phyloP scores from a whole-genome alignment of 345 rosid species.

The Eucalyptus tenuipes region DNA sequence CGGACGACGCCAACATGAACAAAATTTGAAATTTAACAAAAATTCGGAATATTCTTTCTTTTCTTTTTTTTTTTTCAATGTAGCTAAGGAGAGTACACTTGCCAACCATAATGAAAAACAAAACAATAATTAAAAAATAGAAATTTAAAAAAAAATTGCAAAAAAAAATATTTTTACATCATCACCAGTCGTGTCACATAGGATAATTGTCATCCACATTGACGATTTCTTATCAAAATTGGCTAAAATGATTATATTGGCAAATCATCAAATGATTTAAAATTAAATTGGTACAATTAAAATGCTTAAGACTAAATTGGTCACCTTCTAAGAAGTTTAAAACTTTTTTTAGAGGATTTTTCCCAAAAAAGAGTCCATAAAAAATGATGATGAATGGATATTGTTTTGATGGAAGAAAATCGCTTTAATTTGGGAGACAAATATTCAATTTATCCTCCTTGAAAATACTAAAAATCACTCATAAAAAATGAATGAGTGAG shows the following conservation, averaged over 20 bases:
- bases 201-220: rapidly evolving
- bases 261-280: too few relatives aligned
- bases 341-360: too few relatives aligned
- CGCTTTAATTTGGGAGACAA: background rate
- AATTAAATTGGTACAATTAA: rapidly evolving
- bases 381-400: background rate
- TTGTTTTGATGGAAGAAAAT: background rate
- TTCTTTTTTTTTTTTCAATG: rapidly evolving
- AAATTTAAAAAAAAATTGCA: rapidly evolving
- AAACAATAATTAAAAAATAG: too few relatives aligned
- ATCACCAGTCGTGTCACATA: rapidly evolving
- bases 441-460: background rate
- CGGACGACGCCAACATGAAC: rapidly evolving
- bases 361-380: background rate
- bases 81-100: too few relatives aligned
- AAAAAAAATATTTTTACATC: too few relatives aligned
- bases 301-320: rapidly evolving
- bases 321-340: too few relatives aligned
- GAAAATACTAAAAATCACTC: background rate
- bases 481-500: background rate
- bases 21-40: too few relatives aligned
- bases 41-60: rapidly evolving
- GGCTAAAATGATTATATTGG: too few relatives aligned
- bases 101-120: rapidly evolving
- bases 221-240: rapidly evolving